phyloP scores from a whole-genome alignment of 192 early-diverging fungal genomes.

The Phlyctochytrium bullatum region DNA sequence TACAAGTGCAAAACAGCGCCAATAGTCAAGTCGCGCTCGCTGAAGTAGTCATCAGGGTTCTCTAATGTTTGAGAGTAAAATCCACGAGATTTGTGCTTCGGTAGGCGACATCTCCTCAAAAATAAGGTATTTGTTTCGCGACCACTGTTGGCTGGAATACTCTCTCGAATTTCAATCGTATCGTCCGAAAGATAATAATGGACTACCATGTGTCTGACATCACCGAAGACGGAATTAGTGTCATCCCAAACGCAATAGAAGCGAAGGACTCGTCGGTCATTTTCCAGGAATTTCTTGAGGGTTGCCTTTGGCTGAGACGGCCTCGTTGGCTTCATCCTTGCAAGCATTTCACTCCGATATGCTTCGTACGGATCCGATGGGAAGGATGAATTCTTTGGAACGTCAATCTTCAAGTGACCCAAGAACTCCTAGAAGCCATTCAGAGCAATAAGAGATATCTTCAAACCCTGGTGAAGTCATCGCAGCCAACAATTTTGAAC shows the following conservation, averaged over 20 bases:
- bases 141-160: conserved; percentile 53
- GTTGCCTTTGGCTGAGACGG: conserved; percentile 41
- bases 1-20: conserved; percentile 59
- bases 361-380: conserved; percentile 53
- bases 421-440: conserved; percentile 48
- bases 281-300: conserved; percentile 60
- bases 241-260: conserved; percentile 70
- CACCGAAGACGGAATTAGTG: conserved; percentile 52
- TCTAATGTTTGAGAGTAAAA: conserved; percentile 27
- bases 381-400: conserved; percentile 38
- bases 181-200: conserved; percentile 65
- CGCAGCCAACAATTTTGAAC: conserved; percentile 62
- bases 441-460: conserved; percentile 1
- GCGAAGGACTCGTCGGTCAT: conserved; percentile 59
- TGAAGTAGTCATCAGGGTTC: conserved; percentile 41
- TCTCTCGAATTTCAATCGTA: conserved; percentile 57
- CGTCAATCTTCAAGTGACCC: conserved; percentile 20
- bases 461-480: conserved; percentile 56
- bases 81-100: conserved; percentile 34
- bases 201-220: conserved; percentile 57
- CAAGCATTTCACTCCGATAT: conserved; percentile 41
- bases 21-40: conserved; percentile 52
- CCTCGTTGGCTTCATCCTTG: conserved; percentile 50
- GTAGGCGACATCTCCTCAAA: conserved; percentile 46
- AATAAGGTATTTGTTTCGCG: conserved; percentile 56